A percentile compares a stretch with the other conserved stretches of the same genome.
Evolutionary conservation across 2,329 filamentous ascomycete species (phyloP).

Genomic region (Paraphoma chrysanthemicola): DNA sequence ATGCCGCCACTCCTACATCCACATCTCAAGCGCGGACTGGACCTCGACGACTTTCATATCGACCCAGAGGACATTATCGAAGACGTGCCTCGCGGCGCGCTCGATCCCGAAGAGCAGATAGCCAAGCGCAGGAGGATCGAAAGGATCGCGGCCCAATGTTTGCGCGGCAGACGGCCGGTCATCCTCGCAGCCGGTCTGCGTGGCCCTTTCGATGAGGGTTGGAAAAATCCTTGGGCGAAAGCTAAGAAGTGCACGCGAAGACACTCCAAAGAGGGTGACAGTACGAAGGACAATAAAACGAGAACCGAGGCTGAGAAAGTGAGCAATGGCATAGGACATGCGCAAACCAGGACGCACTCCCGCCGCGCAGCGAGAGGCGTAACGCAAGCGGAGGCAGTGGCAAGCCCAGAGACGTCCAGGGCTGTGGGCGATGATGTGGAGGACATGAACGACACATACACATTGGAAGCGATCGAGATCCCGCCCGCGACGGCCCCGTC

Average conservation of each 20-base stretch:
- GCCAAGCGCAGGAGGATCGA: constrained; percentile 66
- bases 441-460: constrained; percentile 12
- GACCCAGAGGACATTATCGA: constrained; percentile 54
- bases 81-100: constrained; percentile 55
- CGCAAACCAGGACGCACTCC: neutral
- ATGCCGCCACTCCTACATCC: constrained; percentile 29
- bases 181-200: constrained; percentile 67
- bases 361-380: neutral
- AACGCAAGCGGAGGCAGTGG: constrained; percentile 5
- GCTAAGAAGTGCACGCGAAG: constrained; percentile 3
- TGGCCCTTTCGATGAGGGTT: constrained; percentile 64
- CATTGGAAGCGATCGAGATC: constrained; percentile 15
- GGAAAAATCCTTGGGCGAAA: constrained; percentile 46
- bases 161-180: constrained; percentile 62
- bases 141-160: constrained; percentile 63
- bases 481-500: constrained; percentile 25
- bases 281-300: neutral
- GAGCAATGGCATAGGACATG: neutral
- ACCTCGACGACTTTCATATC: constrained; percentile 24
- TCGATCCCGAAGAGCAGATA: constrained; percentile 62
- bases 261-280: neutral
- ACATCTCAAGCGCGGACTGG: constrained; percentile 33
- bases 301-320: constrained; percentile 1
- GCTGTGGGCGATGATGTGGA: constrained; percentile 9
- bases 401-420: constrained; percentile 28